phyloP scores from a whole-genome alignment of 2,329 filamentous ascomycete species.

The Colletotrichum lindemuthianum region DNA sequence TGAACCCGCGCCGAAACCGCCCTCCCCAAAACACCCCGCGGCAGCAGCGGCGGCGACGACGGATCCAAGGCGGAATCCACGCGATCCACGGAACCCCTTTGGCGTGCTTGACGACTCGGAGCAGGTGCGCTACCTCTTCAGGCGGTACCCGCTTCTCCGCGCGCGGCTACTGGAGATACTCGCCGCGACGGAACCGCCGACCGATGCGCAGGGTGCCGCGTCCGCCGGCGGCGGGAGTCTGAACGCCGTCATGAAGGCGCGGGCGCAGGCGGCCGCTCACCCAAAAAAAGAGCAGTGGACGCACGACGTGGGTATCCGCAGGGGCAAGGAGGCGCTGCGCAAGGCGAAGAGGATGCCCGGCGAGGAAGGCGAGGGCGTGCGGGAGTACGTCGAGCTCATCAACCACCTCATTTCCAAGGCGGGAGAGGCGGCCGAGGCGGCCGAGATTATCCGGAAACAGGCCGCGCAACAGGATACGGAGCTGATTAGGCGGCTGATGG shows the following conservation, averaged over 20 bases:
- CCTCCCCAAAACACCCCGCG: slow-evolving; percentile 45
- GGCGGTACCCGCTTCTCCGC: slow-evolving; percentile 61
- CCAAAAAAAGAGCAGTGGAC: slow-evolving; percentile 62
- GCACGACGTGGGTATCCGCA: slow-evolving; percentile 65
- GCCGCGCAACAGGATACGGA: slow-evolving; percentile 58
- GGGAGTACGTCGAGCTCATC: slow-evolving; percentile 69
- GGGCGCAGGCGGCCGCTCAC: slow-evolving; percentile 32
- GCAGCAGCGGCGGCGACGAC: slow-evolving; percentile 33
- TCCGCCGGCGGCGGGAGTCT: slow-evolving; percentile 16
- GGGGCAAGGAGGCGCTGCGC: slow-evolving; percentile 64
- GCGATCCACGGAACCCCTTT: slow-evolving; percentile 55
- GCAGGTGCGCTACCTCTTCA: slow-evolving; percentile 61
- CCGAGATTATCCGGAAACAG: slow-evolving; percentile 55
- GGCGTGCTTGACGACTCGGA: slow-evolving; percentile 60
- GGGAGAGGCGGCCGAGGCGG: slow-evolving; percentile 41
- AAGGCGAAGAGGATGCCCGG: slow-evolving; percentile 59
- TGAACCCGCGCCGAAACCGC: slow-evolving; percentile 42
- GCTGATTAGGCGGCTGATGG: slow-evolving; percentile 60
- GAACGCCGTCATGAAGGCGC: slow-evolving; percentile 36
- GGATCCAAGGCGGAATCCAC: neutral
- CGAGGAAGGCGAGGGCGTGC: slow-evolving; percentile 67
- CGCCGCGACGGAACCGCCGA: slow-evolving; percentile 59
- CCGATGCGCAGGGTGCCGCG: slow-evolving; percentile 22
- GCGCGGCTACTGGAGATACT: slow-evolving; percentile 60
- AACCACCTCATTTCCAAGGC: slow-evolving; percentile 56